Evolutionary conservation across 2,329 filamentous ascomycete genomes (phyloP).

Genomic region (Fusarium aywerte): DNA sequence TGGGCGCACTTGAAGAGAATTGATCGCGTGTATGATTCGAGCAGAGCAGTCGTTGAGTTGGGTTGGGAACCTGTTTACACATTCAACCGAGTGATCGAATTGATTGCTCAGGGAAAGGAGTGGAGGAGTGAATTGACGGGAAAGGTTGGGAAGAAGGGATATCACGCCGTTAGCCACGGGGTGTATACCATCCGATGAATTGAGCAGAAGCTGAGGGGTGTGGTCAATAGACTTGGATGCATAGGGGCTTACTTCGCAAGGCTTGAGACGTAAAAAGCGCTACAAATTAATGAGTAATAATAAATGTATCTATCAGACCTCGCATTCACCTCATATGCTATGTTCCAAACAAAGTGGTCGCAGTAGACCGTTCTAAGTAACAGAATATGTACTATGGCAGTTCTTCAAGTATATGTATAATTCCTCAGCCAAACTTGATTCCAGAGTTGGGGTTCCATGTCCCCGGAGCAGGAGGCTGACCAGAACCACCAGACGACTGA

Average conservation of each 20-base stretch:
- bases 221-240: background rate
- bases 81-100: constrained; percentile 51
- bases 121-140: constrained; percentile 54
- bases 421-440: constrained; percentile 63
- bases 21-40: constrained; percentile 59
- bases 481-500: constrained; percentile 49
- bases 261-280: background rate
- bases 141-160: constrained; percentile 57
- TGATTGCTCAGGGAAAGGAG: constrained; percentile 50
- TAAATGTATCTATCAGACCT: constrained; percentile 1
- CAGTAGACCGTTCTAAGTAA: background rate
- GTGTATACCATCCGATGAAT: constrained; percentile 55
- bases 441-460: constrained; percentile 70
- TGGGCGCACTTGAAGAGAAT: constrained; percentile 55
- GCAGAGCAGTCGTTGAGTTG: constrained; percentile 54
- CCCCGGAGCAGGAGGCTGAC: constrained; percentile 48
- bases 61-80: constrained; percentile 58
- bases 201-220: background rate
- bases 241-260: background rate
- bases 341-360: background rate
- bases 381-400: constrained; percentile 13
- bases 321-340: constrained; percentile 15
- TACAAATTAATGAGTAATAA: background rate
- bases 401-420: background rate
- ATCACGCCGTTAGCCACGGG: constrained; percentile 56